phyloP scores from a whole-genome alignment of 2,329 filamentous ascomycete species.

The Blastomyces silverae region DNA sequence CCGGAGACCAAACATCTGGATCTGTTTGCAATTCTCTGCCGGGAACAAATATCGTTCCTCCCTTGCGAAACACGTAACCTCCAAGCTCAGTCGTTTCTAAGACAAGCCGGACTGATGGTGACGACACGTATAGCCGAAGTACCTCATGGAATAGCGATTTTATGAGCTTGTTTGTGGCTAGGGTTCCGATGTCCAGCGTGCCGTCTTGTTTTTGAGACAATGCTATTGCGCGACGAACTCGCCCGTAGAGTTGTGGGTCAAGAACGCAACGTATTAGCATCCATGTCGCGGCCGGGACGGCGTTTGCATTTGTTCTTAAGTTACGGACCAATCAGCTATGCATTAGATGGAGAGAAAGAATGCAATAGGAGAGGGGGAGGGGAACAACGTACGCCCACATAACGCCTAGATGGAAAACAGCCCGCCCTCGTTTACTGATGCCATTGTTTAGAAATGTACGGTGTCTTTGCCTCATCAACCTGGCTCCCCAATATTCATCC shows the following conservation, averaged over 20 bases:
- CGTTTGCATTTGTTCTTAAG: slow-evolving; percentile 17
- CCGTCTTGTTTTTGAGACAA: slow-evolving; percentile 14
- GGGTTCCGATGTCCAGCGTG: slow-evolving; percentile 14
- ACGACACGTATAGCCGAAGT: slow-evolving; percentile 15
- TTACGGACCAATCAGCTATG: neutral
- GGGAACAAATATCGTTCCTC: slow-evolving; percentile 14
- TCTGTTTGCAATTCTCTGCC: slow-evolving; percentile 18
- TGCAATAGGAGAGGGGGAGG: neutral
- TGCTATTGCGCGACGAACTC: slow-evolving; percentile 11
- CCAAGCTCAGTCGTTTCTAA: slow-evolving; percentile 17
- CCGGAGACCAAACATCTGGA: slow-evolving; percentile 14
- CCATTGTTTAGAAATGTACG: slow-evolving; percentile 14
- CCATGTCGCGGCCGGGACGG: slow-evolving; percentile 15
- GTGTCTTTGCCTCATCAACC: slow-evolving; percentile 13
- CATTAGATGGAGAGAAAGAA: neutral
- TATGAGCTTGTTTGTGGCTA: slow-evolving; percentile 15
- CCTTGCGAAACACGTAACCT: slow-evolving; percentile 17
- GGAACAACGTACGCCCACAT: slow-evolving; percentile 17
- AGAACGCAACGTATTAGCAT: slow-evolving; percentile 17
- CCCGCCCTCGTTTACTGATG: slow-evolving; percentile 15
- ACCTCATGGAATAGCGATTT: slow-evolving; percentile 19
- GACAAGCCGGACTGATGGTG: slow-evolving; percentile 15
- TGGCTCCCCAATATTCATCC: slow-evolving; percentile 19
- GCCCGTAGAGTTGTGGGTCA: slow-evolving; percentile 8
- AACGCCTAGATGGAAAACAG: slow-evolving; percentile 13